Percentiles rank a stretch among this genome's conserved stretches.
Conservation (phyloP, 1,284 basidiomycete genomes). For the Irpex sp. region DNA sequence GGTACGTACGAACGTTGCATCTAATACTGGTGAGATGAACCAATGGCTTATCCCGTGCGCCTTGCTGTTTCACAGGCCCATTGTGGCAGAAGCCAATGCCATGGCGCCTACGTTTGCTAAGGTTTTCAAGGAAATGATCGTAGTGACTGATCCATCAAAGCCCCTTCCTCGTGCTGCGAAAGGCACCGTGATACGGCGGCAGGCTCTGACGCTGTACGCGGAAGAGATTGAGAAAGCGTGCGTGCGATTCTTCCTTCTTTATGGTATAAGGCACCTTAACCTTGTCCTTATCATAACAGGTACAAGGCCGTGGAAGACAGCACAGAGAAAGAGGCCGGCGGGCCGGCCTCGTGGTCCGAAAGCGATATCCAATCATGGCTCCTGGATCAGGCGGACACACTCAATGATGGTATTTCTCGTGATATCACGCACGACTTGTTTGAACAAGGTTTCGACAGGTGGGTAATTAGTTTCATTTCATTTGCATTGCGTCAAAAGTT, state of each 20-base stretch:
- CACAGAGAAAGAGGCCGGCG: constrained; percentile 14
- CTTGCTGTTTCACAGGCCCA: constrained; percentile 1
- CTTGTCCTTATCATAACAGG: constrained; percentile 2
- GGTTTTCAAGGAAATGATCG: constrained; percentile 33
- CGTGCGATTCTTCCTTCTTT: constrained; percentile 7
- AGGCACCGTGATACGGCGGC: constrained; percentile 22
- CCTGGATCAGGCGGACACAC: constrained; percentile 19
- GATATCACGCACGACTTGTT: constrained; percentile 26
- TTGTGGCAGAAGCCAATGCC: constrained; percentile 30
- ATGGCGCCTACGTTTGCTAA: constrained; percentile 34
- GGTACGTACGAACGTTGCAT: constrained; percentile 8
- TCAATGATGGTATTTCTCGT: constrained; percentile 17
- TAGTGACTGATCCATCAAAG: constrained; percentile 21
- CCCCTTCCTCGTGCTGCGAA: constrained; percentile 28
- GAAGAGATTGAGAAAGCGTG: constrained; percentile 28
- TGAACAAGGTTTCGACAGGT: constrained; percentile 35
- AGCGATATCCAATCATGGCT: constrained; percentile 26
- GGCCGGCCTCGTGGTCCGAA: constrained; percentile 22
- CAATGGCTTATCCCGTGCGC: background rate
- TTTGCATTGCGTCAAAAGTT: background rate
- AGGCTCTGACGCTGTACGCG: constrained; percentile 23
- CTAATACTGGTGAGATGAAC: background rate
- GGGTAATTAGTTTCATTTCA: background rate
- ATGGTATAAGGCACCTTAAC: background rate
- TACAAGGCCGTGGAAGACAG: constrained; percentile 24